These are phyloP conservation scores for Actinomortierella ambigua DNA, from an alignment of 371 early-diverging fungal genomes.

Conservation along the genomic window DNA sequence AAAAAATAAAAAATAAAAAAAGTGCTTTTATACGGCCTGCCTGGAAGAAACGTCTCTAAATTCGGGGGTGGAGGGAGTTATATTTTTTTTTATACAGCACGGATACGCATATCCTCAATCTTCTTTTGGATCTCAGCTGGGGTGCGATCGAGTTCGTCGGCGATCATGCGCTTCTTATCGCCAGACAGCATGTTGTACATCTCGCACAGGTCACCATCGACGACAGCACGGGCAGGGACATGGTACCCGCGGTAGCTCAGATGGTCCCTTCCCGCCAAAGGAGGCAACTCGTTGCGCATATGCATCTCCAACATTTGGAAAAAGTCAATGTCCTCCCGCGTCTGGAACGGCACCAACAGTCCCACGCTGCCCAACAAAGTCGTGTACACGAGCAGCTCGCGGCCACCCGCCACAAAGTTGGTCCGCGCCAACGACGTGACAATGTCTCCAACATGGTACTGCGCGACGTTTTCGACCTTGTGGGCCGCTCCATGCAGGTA, in stretches of 20 bases:
- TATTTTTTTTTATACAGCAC: slow-evolving; percentile 23
- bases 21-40: no score
- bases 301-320: slow-evolving; percentile 93
- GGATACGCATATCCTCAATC: slow-evolving; percentile 80
- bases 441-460: slow-evolving; percentile 88
- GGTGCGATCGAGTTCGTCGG: slow-evolving; percentile 89
- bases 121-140: slow-evolving; percentile 90
- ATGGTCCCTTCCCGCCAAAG: slow-evolving; percentile 91
- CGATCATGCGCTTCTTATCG: slow-evolving; percentile 76
- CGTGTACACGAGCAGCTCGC: slow-evolving; percentile 86
- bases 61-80: no score
- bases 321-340: slow-evolving; percentile 91
- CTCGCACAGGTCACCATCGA: slow-evolving; percentile 96
- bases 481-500: slow-evolving; percentile 86
- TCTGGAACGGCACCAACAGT: slow-evolving; percentile 83
- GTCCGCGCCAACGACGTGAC: slow-evolving; percentile 82
- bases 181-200: slow-evolving; percentile 70
- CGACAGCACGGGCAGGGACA: slow-evolving; percentile 80
- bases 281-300: slow-evolving; percentile 78
- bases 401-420: slow-evolving; percentile 81
- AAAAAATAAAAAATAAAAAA: no score
- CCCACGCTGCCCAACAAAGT: slow-evolving; percentile 87
- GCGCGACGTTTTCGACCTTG: slow-evolving; percentile 72
- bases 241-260: slow-evolving; percentile 81
- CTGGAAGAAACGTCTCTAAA: no score